Percentiles rank a stretch among this genome's conserved stretches.
Evolutionary conservation across 2,329 filamentous ascomycete species (phyloP).

Genomic region (Xylariales sp.): DNA sequence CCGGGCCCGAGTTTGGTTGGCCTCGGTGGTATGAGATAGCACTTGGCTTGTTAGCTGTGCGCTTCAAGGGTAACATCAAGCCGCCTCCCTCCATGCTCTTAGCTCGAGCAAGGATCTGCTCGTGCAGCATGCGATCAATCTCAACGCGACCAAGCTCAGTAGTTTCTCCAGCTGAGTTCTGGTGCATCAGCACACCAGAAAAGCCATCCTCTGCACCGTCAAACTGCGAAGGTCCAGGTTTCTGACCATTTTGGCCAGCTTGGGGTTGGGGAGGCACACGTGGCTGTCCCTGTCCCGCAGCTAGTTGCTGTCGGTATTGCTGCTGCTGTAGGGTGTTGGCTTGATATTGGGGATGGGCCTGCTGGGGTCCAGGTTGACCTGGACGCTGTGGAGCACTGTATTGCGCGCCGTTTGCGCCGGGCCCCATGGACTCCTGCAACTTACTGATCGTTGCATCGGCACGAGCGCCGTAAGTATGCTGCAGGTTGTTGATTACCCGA

Average conservation of each 20-base stretch:
- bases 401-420: conserved; percentile 18
- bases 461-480: conserved; percentile 56
- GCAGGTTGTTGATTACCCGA: conserved; percentile 53
- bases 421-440: conserved; percentile 42
- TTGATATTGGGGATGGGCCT: conserved; percentile 18
- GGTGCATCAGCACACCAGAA: conserved; percentile 56
- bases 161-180: conserved; percentile 48
- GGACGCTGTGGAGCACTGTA: conserved; percentile 20
- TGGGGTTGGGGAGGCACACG: conserved; percentile 16
- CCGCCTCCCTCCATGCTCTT: conserved; percentile 70
- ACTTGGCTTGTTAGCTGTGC: conserved; percentile 39
- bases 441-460: conserved; percentile 65
- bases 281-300: conserved; percentile 12
- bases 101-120: conserved; percentile 61
- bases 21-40: conserved; percentile 17
- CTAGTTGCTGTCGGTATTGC: conserved; percentile 16
- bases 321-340: conserved; percentile 24
- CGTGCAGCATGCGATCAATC: conserved; percentile 66
- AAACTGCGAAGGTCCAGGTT: conserved; percentile 54
- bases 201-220: conserved; percentile 67
- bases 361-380: conserved; percentile 16
- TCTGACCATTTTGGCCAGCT: conserved; percentile 33
- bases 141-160: conserved; percentile 55
- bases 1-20: conserved; percentile 26
- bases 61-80: conserved; percentile 67